Conservation (phyloP, 495 filamentous ascomycete genomes). For the Talaromyces trachyspermus region DNA sequence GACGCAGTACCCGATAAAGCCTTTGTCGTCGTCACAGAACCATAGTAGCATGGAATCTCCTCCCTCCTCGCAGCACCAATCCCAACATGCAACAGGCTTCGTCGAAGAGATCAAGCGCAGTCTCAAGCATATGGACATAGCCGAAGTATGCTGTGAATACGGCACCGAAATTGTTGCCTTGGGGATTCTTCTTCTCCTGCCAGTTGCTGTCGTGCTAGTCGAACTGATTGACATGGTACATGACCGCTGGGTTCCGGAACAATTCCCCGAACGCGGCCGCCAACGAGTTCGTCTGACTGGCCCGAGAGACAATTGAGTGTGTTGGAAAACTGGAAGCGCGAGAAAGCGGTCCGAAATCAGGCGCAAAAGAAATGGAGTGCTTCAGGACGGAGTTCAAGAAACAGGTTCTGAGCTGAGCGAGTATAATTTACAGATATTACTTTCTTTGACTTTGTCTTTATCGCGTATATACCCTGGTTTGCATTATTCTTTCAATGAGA, state of each 20-base stretch:
- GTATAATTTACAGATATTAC: no score
- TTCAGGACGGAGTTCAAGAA: not conserved
- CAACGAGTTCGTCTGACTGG: constrained; percentile 14
- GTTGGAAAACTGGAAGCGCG: not conserved
- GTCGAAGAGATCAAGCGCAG: no score
- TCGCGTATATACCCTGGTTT: constrained; percentile 5
- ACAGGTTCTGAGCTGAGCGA: no score
- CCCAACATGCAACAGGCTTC: no score
- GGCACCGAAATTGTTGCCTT: constrained; percentile 17
- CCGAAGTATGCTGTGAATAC: constrained; percentile 6
- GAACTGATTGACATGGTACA: constrained; percentile 13
- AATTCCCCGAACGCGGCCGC: constrained; percentile 14
- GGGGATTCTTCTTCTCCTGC: constrained; percentile 16
- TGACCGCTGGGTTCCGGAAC: constrained; percentile 10
- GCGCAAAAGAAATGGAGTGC: not conserved
- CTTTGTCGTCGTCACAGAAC: no score
- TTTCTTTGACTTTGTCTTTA: not conserved
- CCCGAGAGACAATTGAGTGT: constrained; percentile 15
- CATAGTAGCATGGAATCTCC: no score
- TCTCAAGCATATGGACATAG: not conserved
- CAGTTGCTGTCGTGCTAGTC: constrained; percentile 17
- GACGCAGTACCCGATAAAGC: not conserved
- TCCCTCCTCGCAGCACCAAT: not conserved
- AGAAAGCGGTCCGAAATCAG: constrained; percentile 1
- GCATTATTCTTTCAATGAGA: no score